These are phyloP conservation scores for Phytophthora melonis DNA, from an alignment of 352 stramenopile species.

Conservation along the genomic window DNA sequence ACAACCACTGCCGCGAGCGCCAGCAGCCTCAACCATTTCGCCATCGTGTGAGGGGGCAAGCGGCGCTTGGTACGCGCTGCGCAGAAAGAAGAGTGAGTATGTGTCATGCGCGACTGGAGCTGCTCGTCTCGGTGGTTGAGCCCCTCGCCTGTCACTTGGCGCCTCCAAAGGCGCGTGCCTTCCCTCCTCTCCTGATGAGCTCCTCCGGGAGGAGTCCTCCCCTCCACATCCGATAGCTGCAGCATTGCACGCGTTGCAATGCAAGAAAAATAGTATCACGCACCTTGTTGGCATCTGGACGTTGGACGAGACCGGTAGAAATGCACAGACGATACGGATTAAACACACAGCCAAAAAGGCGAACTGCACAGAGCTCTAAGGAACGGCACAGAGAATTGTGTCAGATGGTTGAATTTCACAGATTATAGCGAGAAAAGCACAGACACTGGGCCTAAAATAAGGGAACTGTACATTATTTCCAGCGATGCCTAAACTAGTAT, in stretches of 20 bases:
- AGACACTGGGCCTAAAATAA: too few species aligned
- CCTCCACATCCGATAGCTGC: slow-evolving; percentile 19
- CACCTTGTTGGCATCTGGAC: neutral
- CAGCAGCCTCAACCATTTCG: slow-evolving; percentile 26
- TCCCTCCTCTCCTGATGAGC: slow-evolving; percentile 21
- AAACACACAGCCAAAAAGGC: neutral
- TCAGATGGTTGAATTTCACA: too few species aligned
- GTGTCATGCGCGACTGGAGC: slow-evolving; percentile 22
- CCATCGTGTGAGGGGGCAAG: slow-evolving; percentile 9
- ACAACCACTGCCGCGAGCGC: neutral
- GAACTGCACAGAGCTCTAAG: too few species aligned
- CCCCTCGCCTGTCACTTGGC: slow-evolving; percentile 20
- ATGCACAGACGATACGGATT: neutral
- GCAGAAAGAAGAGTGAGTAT: slow-evolving; percentile 31
- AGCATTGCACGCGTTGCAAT: slow-evolving; percentile 2
- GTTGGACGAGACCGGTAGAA: too few species aligned
- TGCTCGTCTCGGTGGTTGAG: slow-evolving; percentile 27
- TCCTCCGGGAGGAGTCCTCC: too few species aligned
- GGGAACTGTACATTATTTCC: too few species aligned
- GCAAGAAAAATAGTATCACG: slow-evolving; percentile 18
- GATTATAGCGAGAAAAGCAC: too few species aligned
- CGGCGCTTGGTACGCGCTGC: slow-evolving; percentile 1
- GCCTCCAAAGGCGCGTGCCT: slow-evolving; percentile 6
- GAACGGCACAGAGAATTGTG: too few species aligned
- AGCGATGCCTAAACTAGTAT: too few species aligned